Base-by-base conservation (phyloP, 2,329 filamentous ascomycete genomes). In the Phoma herbarum region DNA sequence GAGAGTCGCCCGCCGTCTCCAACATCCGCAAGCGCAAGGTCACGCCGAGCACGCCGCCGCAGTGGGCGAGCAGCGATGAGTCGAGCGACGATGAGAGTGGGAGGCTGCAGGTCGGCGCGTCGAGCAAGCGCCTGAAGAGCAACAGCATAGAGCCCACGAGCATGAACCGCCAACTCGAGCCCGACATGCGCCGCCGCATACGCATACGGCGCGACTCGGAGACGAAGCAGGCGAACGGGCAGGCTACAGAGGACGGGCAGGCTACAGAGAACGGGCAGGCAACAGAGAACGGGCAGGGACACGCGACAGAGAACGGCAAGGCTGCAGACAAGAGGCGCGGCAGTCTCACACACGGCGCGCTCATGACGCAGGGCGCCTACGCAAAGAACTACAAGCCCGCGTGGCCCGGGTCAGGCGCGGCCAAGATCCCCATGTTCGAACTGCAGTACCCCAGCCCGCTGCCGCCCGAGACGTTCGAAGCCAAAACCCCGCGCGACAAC, bases 391-490 rank as follows among this genome's bases (percentile, higher is more conserved):
- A 83, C 72, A 82, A 80, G 62, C 79, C 81, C 25, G 84, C 82
- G 23, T 85, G 83, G 66, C 79, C 79, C 12, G 79, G 77, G 41
- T 75, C 75, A 44, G 37, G 37, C 37, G 18, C 37, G 37, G 74
- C 76, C 18, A 77, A 79, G 46, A 75, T 81, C 20, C 71, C 75
- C 26, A 77, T 80, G 11, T 85, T 96, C 59, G 82, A 88, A 71
- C 80, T 98, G 66, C 91, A 95, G 75, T 98, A 98, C 77, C 94
- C 95, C 10, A 93, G 91, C 75, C 81, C 84, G 61, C 85, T 87
- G 55, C 83, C 84, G 48, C 85, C 85, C 52, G 91, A 95, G 78
- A 86, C 84, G 14, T 77, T 77, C 62, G 72, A 75, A 48, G 66
- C 65, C 14, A 71, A 72, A 8, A 56, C 63, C 11, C 67, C 70